Percentiles rank a stretch among this genome's conserved stretches.
These are phyloP conservation scores for Salix udensis DNA, from an alignment of 345 rosid genomes.

Conservation along the genomic window DNA sequence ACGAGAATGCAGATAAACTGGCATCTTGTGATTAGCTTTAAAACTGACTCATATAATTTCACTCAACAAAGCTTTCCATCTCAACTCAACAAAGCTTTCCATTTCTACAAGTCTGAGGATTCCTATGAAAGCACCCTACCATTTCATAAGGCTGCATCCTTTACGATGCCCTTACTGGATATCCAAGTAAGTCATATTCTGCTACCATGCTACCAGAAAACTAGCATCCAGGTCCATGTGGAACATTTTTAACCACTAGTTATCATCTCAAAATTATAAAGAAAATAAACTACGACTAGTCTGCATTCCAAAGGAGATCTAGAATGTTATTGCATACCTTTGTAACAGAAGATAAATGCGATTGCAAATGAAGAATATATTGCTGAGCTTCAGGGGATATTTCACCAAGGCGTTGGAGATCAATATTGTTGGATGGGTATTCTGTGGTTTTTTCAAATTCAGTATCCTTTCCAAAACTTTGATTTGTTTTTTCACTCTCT, in stretches of 20 bases:
- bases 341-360: slow-evolving; percentile 62
- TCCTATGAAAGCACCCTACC: background rate
- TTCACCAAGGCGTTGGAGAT: slow-evolving; percentile 53
- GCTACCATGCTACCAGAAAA: background rate
- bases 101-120: background rate
- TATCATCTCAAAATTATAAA: background rate
- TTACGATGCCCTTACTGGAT: background rate
- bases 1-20: background rate
- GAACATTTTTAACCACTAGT: background rate
- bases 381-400: slow-evolving; percentile 66
- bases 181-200: background rate
- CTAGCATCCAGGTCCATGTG: background rate
- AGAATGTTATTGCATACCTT: slow-evolving; percentile 42
- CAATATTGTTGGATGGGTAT: slow-evolving; percentile 32
- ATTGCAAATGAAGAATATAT: slow-evolving; percentile 66
- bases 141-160: background rate
- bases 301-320: background rate
- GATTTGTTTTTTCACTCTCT: slow-evolving; percentile 33
- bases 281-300: background rate
- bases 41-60: background rate
- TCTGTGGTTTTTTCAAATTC: slow-evolving; percentile 28
- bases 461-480: slow-evolving; percentile 26
- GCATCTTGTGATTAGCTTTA: background rate
- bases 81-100: too few relatives aligned
- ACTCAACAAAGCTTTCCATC: background rate